These are phyloP conservation scores for Candida lessepsii DNA, from an alignment of 805 yeast species.

Conservation along the genomic window DNA sequence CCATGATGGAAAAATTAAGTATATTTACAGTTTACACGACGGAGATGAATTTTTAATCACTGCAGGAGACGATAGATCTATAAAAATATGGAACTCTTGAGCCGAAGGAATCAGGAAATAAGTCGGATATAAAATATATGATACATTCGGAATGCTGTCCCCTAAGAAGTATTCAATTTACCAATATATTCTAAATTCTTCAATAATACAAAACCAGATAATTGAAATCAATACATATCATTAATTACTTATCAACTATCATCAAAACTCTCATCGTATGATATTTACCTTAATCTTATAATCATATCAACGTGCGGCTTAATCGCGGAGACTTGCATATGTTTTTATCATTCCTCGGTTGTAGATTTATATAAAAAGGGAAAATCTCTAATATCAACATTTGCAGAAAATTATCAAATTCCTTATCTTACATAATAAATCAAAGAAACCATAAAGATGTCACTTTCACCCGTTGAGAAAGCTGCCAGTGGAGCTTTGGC, in stretches of 20 bases:
- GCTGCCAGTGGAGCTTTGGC: conserved; percentile 84
- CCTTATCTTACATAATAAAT: conserved; percentile 2
- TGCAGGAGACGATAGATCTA: conserved; percentile 44
- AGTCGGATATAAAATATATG: too few relatives aligned
- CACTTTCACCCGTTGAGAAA: conserved; percentile 66
- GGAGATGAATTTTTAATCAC: conserved; percentile 37
- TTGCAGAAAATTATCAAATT: neutral
- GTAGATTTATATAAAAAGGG: conserved; percentile 4
- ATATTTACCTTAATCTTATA: too few relatives aligned
- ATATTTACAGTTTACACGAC: conserved; percentile 26
- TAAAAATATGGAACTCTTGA: conserved; percentile 17
- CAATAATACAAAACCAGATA: too few relatives aligned
- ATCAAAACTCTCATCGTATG: too few relatives aligned
- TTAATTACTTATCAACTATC: too few relatives aligned
- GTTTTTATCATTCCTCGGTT: conserved; percentile 7
- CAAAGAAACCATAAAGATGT: conserved; percentile 41
- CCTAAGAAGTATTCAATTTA: too few relatives aligned
- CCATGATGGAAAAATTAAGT: conserved; percentile 51
- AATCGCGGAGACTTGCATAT: conserved; percentile 9
- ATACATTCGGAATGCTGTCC: too few relatives aligned
- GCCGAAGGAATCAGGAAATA: too few relatives aligned
- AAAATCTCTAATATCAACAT: neutral
- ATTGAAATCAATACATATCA: too few relatives aligned
- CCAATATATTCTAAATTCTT: too few relatives aligned
- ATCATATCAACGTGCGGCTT: too few relatives aligned